A percentile compares a stretch with the other conserved stretches of the same genome.
phyloP scores from a whole-genome alignment of 1,284 basidiomycete genomes.

The Leccinum fallax region DNA sequence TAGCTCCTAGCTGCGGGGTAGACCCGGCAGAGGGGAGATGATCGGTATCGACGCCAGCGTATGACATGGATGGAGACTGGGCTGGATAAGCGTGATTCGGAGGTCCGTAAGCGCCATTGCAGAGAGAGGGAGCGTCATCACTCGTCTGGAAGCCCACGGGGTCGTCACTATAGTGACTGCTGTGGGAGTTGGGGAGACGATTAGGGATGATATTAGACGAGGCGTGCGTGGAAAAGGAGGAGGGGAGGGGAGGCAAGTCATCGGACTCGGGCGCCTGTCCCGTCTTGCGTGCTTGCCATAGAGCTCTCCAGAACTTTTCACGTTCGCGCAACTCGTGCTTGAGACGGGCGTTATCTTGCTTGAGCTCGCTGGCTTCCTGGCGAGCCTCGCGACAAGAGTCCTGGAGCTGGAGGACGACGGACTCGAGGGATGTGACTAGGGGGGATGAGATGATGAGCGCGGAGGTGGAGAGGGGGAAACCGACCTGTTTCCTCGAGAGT shows the following conservation, averaged over 20 bases:
- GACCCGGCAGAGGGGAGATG: constrained; percentile 42
- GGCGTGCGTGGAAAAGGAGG: constrained; percentile 39
- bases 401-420: constrained; percentile 78
- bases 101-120: constrained; percentile 46
- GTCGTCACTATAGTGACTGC: constrained; percentile 44
- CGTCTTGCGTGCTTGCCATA: constrained; percentile 61
- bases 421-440: constrained; percentile 73
- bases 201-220: constrained; percentile 23
- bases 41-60: constrained; percentile 42
- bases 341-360: constrained; percentile 64
- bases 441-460: constrained; percentile 19
- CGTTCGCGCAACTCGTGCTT: constrained; percentile 66
- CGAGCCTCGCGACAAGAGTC: constrained; percentile 74
- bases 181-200: constrained; percentile 34
- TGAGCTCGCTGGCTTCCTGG: constrained; percentile 56
- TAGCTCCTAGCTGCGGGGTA: constrained; percentile 39
- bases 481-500: constrained; percentile 86
- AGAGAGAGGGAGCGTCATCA: constrained; percentile 47
- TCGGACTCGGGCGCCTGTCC: constrained; percentile 55
- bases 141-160: constrained; percentile 44
- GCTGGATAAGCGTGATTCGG: constrained; percentile 43
- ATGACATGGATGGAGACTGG: constrained; percentile 52
- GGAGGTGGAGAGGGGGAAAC: constrained; percentile 22
- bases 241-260: constrained; percentile 56
- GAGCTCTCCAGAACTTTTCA: constrained; percentile 69